Conservation (phyloP, 139 green algal genomes). For the Micromonas pusilla region DNA sequence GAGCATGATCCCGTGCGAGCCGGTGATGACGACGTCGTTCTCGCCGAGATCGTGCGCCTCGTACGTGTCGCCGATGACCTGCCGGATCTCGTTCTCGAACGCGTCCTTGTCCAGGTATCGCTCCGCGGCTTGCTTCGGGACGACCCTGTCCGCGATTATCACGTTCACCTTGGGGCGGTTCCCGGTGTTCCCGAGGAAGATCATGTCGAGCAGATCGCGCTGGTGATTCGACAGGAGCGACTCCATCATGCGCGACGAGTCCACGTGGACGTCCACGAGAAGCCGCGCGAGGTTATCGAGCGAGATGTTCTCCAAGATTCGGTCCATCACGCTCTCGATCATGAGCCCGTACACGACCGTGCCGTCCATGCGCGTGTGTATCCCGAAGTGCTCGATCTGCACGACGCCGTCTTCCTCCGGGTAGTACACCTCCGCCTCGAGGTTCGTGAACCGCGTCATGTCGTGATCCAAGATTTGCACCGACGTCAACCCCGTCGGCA, state of each 20-base stretch:
- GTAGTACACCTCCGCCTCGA: conserved; percentile 35
- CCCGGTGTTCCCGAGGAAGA: conserved; percentile 23
- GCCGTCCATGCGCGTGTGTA: conserved; percentile 25
- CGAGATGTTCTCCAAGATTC: conserved; percentile 31
- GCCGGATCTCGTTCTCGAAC: conserved; percentile 31
- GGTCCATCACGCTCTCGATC: conserved; percentile 29
- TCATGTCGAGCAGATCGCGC: conserved; percentile 24
- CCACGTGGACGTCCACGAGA: conserved; percentile 32
- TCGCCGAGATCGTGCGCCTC: conserved; percentile 28
- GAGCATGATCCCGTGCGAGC: conserved; percentile 24
- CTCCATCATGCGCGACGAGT: conserved; percentile 27
- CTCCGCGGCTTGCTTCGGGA: conserved; percentile 18
- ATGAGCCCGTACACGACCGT: conserved; percentile 28
- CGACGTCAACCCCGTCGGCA: conserved; percentile 26
- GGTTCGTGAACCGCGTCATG: conserved; percentile 26
- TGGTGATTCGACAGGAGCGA: conserved; percentile 21
- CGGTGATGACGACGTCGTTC: conserved; percentile 26
- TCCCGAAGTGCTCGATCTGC: conserved; percentile 33
- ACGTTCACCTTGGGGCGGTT: conserved; percentile 28
- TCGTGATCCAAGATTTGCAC: conserved; percentile 31
- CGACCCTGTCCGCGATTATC: conserved; percentile 25
- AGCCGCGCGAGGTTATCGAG: conserved; percentile 35
- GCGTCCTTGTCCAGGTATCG: conserved; percentile 33
- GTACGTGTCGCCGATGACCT: conserved; percentile 32
- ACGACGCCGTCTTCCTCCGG: conserved; percentile 33